Evolutionary conservation across 371 early-diverging fungal species (phyloP), one percentile per base, ranked within the genome.

Genomic region (Mucor irregularis): DNA sequence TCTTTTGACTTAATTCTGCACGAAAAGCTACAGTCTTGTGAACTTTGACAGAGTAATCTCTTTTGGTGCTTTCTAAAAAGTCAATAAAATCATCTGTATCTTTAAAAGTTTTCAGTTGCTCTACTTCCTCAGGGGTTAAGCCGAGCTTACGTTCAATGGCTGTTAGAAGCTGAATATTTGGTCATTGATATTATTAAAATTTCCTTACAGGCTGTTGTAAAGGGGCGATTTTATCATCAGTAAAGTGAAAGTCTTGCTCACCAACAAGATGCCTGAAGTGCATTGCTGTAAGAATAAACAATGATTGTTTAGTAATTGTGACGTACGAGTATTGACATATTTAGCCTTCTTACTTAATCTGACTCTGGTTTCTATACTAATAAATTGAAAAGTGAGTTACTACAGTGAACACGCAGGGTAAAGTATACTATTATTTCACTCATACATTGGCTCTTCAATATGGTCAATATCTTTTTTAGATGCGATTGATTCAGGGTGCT

Each of bases 191-290:
- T 38, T 11, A 42, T 10, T 13, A 17, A 22, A 37, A 30, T 10
- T 17, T n/a, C 14, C 37, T 61, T 70, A 74, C 74, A 62, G 72
- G 74, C 10, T 54, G 40, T 31, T 54, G 51, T 14, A 78, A 46
- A 7, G 46, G 38, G 16, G 58, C 51, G 6, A 66, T 48, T 14
- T 70, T 48, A 16, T 61, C 58, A 11, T 64, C 65, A 9, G 64
- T 72, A 48, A 78, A 64, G 50, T 62, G 45, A 56, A 78, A 53
- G 19, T 59, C 58, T 29, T 74, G 74, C 24, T 74, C 69, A 26
- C 74, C 73, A 35, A 78, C 68, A 4, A 74, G 48, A 39, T 72
- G 74, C 14, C 66, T 56, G 49, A 78, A 78, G 60, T 78, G 78
- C 21, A 78, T 62, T 22, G 64, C 74, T 74, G 33, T 43, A 34